A percentile compares a stretch with the other conserved stretches of the same genome.
Conservation (phyloP, 208 protist genomes). For the Leishmania braziliensis region DNA sequence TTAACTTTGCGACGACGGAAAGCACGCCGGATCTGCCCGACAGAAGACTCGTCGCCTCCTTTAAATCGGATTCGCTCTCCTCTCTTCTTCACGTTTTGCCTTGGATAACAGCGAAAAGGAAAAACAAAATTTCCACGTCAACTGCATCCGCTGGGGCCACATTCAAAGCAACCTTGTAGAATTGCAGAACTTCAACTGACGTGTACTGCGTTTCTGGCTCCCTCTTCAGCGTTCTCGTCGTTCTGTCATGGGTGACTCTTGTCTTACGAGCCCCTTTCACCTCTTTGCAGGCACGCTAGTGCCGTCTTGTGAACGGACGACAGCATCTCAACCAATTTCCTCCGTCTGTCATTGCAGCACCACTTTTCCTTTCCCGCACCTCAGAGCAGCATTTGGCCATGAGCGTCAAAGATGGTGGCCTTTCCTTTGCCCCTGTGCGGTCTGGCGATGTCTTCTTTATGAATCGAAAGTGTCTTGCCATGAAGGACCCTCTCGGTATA, state of each 20-base stretch:
- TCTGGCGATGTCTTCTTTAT: slow-evolving; percentile 85
- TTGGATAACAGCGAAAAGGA: neutral
- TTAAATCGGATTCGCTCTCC: neutral
- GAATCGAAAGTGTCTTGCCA: slow-evolving; percentile 75
- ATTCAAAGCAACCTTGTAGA: neutral
- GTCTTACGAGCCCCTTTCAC: neutral
- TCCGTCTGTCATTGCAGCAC: neutral
- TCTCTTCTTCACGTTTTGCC: neutral
- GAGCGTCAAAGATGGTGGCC: neutral
- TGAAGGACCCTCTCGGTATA: slow-evolving; percentile 70
- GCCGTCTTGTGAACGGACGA: neutral
- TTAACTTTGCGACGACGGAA: neutral
- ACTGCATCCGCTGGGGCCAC: neutral
- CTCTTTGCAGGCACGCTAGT: neutral
- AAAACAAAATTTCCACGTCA: neutral
- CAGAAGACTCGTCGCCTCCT: neutral
- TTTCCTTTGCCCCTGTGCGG: slow-evolving; percentile 18
- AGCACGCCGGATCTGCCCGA: neutral
- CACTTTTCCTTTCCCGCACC: neutral
- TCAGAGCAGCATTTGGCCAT: neutral
- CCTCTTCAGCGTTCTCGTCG: neutral
- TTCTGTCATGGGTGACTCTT: neutral
- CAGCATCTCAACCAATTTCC: neutral
- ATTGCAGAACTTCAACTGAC: neutral
- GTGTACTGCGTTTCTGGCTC: neutral